phyloP scores from a whole-genome alignment of 139 green algal species.

The Chlorella sp. region DNA sequence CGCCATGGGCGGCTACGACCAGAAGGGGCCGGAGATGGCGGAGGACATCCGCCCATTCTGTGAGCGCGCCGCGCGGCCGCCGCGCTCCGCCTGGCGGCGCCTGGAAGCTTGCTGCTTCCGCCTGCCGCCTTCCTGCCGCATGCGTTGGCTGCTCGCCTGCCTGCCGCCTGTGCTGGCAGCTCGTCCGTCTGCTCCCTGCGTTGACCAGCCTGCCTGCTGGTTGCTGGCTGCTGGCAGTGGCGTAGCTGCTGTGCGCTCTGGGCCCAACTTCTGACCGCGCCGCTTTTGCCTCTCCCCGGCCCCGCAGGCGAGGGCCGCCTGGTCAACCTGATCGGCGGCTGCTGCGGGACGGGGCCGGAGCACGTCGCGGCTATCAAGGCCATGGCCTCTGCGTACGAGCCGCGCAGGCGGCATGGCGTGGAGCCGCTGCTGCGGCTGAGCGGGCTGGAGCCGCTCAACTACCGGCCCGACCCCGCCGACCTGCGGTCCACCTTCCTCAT shows the following conservation, averaged over 20 bases:
- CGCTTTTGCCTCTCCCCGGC: no score
- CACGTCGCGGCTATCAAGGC: conserved; percentile 87
- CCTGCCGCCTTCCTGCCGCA: no score
- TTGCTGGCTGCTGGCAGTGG: no score
- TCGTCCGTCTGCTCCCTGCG: no score
- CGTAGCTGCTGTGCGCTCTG: no score
- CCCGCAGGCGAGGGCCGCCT: conserved; percentile 68
- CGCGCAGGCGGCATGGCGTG: conserved; percentile 64
- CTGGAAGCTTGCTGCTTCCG: no score
- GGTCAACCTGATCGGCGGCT: conserved; percentile 95
- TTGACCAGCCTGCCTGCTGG: no score
- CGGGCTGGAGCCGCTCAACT: conserved; percentile 95
- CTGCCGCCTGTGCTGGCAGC: no score
- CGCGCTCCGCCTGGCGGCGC: no score
- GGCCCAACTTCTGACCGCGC: no score
- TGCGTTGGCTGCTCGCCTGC: no score
- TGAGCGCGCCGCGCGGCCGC: conserved; percentile 46
- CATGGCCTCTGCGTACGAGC: conserved; percentile 64
- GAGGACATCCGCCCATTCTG: conserved; percentile 94
- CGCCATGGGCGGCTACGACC: conserved; percentile 98
- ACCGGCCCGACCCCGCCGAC: conserved; percentile 73
- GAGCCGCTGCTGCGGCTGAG: conserved; percentile 84
- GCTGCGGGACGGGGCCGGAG: conserved; percentile 90
- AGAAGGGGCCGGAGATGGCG: conserved; percentile 93
- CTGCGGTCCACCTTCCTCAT: conserved; percentile 93